Evolutionary conservation across 495 filamentous ascomycete genomes (phyloP).

Genomic region (Penicillium roqueforti): DNA sequence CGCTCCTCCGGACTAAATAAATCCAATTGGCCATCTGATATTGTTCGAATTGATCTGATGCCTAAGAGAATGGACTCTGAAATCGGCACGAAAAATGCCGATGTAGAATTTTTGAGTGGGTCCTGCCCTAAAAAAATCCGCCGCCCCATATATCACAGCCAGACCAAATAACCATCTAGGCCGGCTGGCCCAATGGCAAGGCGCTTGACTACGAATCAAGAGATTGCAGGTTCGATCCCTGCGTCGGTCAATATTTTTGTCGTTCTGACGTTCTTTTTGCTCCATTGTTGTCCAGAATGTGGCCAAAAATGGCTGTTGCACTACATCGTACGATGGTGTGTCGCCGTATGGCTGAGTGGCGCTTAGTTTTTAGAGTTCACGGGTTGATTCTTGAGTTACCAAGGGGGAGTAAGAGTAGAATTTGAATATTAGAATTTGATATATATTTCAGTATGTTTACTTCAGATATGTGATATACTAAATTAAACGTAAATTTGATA

Average conservation of each 20-base stretch:
- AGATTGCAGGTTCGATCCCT: slow-evolving; percentile 52
- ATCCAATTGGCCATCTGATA: neutral
- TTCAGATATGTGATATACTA: neutral
- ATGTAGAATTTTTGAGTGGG: neutral
- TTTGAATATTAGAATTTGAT: neutral
- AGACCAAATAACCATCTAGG: neutral
- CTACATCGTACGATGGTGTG: neutral
- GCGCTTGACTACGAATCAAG: slow-evolving; percentile 70
- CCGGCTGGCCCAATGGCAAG: slow-evolving; percentile 65
- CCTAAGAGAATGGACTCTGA: neutral
- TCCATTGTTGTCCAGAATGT: neutral
- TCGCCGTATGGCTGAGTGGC: neutral
- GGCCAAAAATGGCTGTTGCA: neutral
- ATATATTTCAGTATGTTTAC: neutral
- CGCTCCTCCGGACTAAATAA: too few species aligned
- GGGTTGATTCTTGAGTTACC: too few species aligned
- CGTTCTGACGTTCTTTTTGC: neutral
- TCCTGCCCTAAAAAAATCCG: neutral
- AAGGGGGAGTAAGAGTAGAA: too few species aligned
- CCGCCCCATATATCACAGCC: neutral
- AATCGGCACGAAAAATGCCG: neutral
- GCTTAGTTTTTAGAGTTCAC: neutral
- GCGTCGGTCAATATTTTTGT: slow-evolving; percentile 39
- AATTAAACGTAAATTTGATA: too few species aligned
- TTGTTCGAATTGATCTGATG: neutral